These are phyloP conservation scores for Orbilia javanica DNA, from an alignment of 2,329 filamentous ascomycete species.

Conservation along the genomic window DNA sequence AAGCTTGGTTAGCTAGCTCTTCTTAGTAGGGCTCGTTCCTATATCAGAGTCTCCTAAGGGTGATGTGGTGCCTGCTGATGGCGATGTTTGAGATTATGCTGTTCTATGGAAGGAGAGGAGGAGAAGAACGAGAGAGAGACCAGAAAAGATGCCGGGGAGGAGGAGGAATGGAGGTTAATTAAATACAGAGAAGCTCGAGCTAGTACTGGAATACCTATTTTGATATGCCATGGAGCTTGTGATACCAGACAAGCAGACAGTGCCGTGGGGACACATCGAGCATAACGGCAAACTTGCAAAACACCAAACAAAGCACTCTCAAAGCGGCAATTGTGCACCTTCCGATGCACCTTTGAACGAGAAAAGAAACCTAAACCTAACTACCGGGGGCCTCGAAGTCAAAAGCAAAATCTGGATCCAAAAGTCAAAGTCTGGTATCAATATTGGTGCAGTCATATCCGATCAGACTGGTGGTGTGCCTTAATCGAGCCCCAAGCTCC, in stretches of 20 bases:
- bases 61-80: background rate
- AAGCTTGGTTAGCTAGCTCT: background rate
- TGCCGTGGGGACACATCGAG: too few species aligned
- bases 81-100: too few species aligned
- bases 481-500: slow-evolving; percentile 29
- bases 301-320: background rate
- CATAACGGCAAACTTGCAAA: background rate
- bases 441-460: slow-evolving; percentile 8
- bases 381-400: too few species aligned
- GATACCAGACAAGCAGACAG: background rate
- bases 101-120: background rate
- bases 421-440: too few species aligned
- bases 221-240: too few species aligned
- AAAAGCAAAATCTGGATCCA: too few species aligned
- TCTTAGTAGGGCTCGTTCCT: background rate
- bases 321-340: background rate
- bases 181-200: slow-evolving; percentile 25
- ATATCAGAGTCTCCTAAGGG: background rate
- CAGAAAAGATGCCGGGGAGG: background rate
- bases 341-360: slow-evolving; percentile 34
- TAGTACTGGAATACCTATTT: too few species aligned
- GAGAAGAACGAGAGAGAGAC: background rate
- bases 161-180: slow-evolving; percentile 24
- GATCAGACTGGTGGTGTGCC: slow-evolving; percentile 47
- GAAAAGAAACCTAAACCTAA: too few species aligned